Percentiles rank a stretch among this genome's conserved stretches.
phyloP scores from a whole-genome alignment of 352 stramenopile genomes.

The Phytophthora podocarpi region DNA sequence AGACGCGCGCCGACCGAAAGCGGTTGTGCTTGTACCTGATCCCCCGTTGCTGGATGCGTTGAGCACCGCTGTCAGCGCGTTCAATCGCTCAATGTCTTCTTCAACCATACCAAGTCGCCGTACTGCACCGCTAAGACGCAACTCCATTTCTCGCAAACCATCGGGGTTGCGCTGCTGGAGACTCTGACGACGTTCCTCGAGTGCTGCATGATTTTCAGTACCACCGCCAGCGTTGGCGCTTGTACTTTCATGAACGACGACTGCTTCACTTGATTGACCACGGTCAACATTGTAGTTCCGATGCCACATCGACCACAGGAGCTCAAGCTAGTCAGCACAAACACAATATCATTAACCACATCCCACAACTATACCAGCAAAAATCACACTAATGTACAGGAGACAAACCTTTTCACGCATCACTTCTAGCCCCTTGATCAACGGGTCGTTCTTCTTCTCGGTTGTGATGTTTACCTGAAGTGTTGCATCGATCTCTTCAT shows the following conservation, averaged over 20 bases:
- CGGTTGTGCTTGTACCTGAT: background rate
- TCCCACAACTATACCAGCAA: no score
- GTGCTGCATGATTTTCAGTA: conserved; percentile 5
- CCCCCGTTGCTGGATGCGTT: conserved; percentile 27
- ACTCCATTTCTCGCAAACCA: conserved; percentile 56
- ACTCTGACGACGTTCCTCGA: conserved; percentile 17
- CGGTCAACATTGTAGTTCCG: conserved; percentile 55
- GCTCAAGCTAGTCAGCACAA: conserved; percentile 51
- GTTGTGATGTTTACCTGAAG: conserved; percentile 69
- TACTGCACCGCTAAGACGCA: conserved; percentile 63
- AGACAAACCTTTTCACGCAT: conserved; percentile 68
- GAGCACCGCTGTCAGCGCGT: conserved; percentile 24
- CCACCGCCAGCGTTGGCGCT: background rate
- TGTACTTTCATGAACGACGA: background rate
- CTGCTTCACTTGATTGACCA: conserved; percentile 2
- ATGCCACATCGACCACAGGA: conserved; percentile 71
- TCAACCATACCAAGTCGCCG: conserved; percentile 59
- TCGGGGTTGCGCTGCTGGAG: conserved; percentile 35
- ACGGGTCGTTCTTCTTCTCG: conserved; percentile 78
- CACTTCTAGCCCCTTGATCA: conserved; percentile 67
- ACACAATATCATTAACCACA: no score
- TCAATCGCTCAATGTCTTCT: conserved; percentile 72
- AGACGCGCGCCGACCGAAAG: conserved; percentile 6
- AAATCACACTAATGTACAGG: background rate
- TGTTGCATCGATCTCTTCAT: conserved; percentile 73